Percentiles rank a stretch among this genome's conserved stretches.
Conservation (phyloP, 2,329 filamentous ascomycete species). For the Microcyclospora tardicrescens region DNA sequence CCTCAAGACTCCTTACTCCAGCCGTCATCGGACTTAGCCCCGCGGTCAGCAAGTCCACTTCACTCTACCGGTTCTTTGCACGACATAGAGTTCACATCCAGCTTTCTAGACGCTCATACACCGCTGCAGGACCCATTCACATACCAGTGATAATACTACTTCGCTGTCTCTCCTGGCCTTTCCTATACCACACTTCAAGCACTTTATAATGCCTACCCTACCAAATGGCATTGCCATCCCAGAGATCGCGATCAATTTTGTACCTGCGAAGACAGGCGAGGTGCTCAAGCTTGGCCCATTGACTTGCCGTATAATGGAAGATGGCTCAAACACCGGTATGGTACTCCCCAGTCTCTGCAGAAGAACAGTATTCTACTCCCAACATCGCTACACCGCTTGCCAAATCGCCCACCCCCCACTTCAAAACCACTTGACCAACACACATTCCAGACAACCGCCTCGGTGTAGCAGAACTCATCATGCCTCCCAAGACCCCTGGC, state of each 20-base stretch:
- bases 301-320: slow-evolving; percentile 39
- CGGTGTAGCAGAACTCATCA: slow-evolving; percentile 35
- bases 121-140: too few relatives aligned
- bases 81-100: too few relatives aligned
- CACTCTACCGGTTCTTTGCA: too few relatives aligned
- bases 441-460: slow-evolving; percentile 33
- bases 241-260: slow-evolving; percentile 34
- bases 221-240: slow-evolving; percentile 24
- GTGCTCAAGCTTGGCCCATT: slow-evolving; percentile 37
- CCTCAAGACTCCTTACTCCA: too few relatives aligned
- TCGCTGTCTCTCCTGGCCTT: too few relatives aligned
- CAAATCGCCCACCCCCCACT: background rate
- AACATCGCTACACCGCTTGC: background rate
- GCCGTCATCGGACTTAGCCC: too few relatives aligned
- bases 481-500: slow-evolving; percentile 35
- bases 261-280: slow-evolving; percentile 36
- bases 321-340: slow-evolving; percentile 36
- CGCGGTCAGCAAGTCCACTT: too few relatives aligned
- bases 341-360: too few relatives aligned
- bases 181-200: background rate
- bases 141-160: too few relatives aligned
- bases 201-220: slow-evolving; percentile 2
- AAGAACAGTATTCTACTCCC: too few relatives aligned
- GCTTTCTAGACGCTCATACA: too few relatives aligned
- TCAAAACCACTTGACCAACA: background rate